These are phyloP conservation scores for Cladochytrium replicatum DNA, from an alignment of 192 early-diverging fungal genomes.

Conservation along the genomic window DNA sequence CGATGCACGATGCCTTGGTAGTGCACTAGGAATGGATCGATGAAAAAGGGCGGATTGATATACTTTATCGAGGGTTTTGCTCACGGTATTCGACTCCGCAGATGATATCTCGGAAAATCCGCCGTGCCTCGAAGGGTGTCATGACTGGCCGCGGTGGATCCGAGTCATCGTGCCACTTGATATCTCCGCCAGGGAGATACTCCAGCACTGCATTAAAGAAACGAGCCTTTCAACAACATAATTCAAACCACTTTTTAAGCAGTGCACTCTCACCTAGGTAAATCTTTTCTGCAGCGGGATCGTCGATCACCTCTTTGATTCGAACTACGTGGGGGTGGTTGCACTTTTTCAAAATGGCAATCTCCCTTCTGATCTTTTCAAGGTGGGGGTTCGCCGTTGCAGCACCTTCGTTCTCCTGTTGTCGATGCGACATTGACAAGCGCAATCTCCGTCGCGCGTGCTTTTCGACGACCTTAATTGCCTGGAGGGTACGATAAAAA, in stretches of 20 bases:
- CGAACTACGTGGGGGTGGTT: constrained; percentile 84
- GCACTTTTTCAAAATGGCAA: constrained; percentile 94
- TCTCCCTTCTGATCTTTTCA: constrained; percentile 87
- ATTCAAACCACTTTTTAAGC: constrained; percentile 19
- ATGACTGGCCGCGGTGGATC: constrained; percentile 50
- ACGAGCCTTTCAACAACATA: not conserved
- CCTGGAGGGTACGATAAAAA: constrained; percentile 30
- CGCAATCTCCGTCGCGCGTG: constrained; percentile 40
- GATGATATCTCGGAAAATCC: constrained; percentile 83
- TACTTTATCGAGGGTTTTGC: constrained; percentile 6
- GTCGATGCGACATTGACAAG: constrained; percentile 40
- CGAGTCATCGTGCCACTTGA: constrained; percentile 61
- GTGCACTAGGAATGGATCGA: constrained; percentile 51
- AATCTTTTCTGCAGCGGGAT: constrained; percentile 79
- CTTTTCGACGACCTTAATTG: constrained; percentile 62
- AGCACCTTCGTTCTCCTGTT: constrained; percentile 33
- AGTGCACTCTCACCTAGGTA: constrained; percentile 64
- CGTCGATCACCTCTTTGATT: constrained; percentile 90
- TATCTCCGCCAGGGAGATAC: constrained; percentile 86
- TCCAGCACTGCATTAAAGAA: constrained; percentile 52
- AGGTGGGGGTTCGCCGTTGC: constrained; percentile 46
- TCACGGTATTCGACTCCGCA: constrained; percentile 84
- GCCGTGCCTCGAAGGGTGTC: constrained; percentile 48
- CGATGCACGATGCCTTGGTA: constrained; percentile 93
- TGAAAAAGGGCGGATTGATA: not conserved